Base-by-base conservation (phyloP, 305 asterid genomes). In the Galium porrigens region DNA sequence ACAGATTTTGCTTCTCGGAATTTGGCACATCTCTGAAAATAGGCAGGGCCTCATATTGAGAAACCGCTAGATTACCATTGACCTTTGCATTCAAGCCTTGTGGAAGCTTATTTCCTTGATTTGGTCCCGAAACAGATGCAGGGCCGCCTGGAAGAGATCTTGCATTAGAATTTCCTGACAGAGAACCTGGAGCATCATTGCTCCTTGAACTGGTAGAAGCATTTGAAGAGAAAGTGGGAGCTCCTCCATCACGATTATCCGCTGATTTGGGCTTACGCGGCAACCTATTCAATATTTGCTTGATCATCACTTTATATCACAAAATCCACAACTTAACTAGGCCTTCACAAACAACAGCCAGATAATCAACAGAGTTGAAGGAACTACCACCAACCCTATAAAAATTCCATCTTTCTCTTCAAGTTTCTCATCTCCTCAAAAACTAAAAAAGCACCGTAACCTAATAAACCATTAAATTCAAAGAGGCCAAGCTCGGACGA, bases 231-330 rank as follows among this genome's bases (percentile, higher is more conserved):
- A 72, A 73, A 52, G 84, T 41, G 64, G 91, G 77, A 67, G 85
- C 73, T 72, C 90, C 97, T 60, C 96, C 95, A 79, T 90, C 94
- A 11, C 89, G 89, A 73, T 70, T 82, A 30, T 90, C 97, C 41
- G 74, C 79, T 63, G 81, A 77, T 82, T 91, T 91, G 59, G 90
- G 94, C 80, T 91, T 91, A 74, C 85, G 76, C 8, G 97, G 97
- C 70, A 91, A 89, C 87, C 80, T 85, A 77, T 85, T 91, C 58
- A 91, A 90, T 68, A 91, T 88, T 66, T 88, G 90, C 65, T 85
- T 91, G 68, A 91, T 83, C 97, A 90, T 90, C 73, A 79, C 86
- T 82, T n/a, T 51, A 27, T 2, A 69, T 41, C 56, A 64, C 66
- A 46, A 71, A 71, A 12, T 42, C 68, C 64, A 59, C 78, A 73